phyloP scores from a whole-genome alignment of 768 basidiomycete species.

The Austroboletus eburneus region DNA sequence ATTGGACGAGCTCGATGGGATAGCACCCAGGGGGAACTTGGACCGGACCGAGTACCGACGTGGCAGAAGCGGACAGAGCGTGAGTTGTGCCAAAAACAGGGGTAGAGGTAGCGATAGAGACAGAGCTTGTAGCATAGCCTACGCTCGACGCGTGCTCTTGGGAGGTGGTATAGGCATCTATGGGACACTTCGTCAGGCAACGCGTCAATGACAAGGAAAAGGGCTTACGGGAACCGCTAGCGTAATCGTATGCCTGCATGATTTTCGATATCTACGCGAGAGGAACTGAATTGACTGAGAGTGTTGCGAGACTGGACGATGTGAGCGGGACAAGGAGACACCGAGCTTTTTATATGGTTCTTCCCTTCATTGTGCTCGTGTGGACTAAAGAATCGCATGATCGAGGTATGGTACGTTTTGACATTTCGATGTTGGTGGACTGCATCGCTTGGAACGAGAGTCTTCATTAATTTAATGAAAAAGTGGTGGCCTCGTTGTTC shows the following conservation, averaged over 20 bases:
- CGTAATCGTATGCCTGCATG: constrained; percentile 6
- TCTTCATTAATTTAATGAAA: constrained; percentile 7
- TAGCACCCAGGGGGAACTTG: constrained; percentile 15
- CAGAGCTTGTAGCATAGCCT: neutral
- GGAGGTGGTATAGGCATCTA: neutral
- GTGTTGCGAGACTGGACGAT: too few species aligned
- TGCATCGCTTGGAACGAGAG: neutral
- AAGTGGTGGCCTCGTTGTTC: neutral
- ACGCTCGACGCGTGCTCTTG: neutral
- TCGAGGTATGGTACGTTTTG: too few species aligned
- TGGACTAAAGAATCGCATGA: too few species aligned
- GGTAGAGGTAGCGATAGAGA: neutral
- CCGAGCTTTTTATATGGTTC: constrained; percentile 7
- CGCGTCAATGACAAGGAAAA: neutral
- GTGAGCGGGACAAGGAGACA: too few species aligned
- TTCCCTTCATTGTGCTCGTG: neutral
- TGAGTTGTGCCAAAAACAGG: neutral
- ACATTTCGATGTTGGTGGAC: constrained; percentile 1
- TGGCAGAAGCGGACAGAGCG: neutral
- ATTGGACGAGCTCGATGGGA: constrained; percentile 28
- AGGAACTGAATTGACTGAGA: too few species aligned
- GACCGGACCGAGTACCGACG: constrained; percentile 6
- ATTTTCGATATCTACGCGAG: neutral
- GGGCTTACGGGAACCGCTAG: constrained; percentile 3
- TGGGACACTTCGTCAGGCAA: neutral